Evolutionary conservation across 2,329 filamentous ascomycete genomes (phyloP), one percentile per base, ranked within the genome.

Genomic region (Xenoacremonium recifei): DNA sequence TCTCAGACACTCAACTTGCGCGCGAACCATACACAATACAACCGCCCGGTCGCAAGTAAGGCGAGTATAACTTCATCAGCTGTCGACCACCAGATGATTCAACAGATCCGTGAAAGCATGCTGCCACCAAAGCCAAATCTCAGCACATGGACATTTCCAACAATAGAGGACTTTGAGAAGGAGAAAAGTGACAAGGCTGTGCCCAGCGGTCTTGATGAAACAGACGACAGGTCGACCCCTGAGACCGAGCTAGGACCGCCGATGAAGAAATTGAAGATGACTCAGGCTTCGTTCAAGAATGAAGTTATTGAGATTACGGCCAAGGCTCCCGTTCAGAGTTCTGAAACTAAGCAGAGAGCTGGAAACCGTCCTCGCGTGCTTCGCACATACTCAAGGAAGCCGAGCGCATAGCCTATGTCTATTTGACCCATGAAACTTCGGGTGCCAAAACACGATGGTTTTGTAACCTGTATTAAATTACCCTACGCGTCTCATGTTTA

Each of bases 91-190:
- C 42, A 44, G 19, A 44, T 59, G 31, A 47, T 62, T 10, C 57
- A 62, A 30, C 50, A 62, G 31, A 62, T 65, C 18, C 53, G 54
- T 6, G 53, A 53, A 9, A 44, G 48, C 12, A 35, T 62, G n/a
- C 30, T 62, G 13, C 48, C 38, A 6, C 33, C 45, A 18, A 41
- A 39, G 27, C 19, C 41, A 12, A 25, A 7, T 21, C 23, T 30
- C 7, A 27, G 15, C 2, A 37, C 37, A 12, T 54, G 49, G 50
- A 42, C 32, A 7, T 44, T 61, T 5, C 57, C 53, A 11, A 57
- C 48, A 0, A 46, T 63, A 17, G 50, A 48, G 7, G 59, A 61
- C n/a, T 62, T 59, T 21, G 47, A 55, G 35, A 50, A 42, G 31
- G 37, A n/a, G n/a, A n/a, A n/a, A n/a, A n/a, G n/a, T n/a, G n/a